Percentiles rank a stretch among this genome's conserved stretches.
These are phyloP conservation scores for Calycina herbarum DNA, from an alignment of 2,329 filamentous ascomycete species.

Conservation along the genomic window DNA sequence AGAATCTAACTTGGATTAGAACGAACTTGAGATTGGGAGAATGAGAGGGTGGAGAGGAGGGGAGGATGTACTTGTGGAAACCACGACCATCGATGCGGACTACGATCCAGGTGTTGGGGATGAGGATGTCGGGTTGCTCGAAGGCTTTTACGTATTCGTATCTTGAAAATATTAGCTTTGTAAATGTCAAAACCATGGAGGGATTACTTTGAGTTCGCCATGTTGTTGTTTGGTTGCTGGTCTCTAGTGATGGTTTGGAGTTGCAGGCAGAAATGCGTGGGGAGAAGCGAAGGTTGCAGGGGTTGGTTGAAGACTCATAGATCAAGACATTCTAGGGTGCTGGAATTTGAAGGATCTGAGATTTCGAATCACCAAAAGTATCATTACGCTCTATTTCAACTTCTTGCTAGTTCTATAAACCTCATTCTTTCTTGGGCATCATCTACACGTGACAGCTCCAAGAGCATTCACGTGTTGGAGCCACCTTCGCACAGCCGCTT, in stretches of 20 bases:
- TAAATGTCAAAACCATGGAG: no score
- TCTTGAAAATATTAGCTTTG: conserved; percentile 45
- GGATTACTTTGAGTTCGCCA: conserved; percentile 1
- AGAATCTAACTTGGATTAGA: no score
- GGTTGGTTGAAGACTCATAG: neutral
- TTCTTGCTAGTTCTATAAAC: no score
- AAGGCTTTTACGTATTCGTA: conserved; percentile 94
- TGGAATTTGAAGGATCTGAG: no score
- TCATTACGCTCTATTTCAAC: no score
- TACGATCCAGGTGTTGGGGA: conserved; percentile 94
- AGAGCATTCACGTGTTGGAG: no score
- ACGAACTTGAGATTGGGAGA: no score
- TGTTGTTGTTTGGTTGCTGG: neutral
- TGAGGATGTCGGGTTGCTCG: conserved; percentile 75
- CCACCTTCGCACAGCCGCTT: no score
- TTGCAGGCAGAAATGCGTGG: neutral
- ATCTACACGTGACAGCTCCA: no score
- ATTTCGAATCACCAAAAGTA: no score
- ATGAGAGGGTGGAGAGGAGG: no score
- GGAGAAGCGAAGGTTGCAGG: neutral
- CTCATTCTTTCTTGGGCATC: no score
- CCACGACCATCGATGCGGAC: conserved; percentile 90
- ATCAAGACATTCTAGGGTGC: neutral
- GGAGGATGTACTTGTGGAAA: conserved; percentile 98
- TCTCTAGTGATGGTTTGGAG: neutral